phyloP scores from a whole-genome alignment of 805 yeast species.

The Brettanomyces sp. region DNA sequence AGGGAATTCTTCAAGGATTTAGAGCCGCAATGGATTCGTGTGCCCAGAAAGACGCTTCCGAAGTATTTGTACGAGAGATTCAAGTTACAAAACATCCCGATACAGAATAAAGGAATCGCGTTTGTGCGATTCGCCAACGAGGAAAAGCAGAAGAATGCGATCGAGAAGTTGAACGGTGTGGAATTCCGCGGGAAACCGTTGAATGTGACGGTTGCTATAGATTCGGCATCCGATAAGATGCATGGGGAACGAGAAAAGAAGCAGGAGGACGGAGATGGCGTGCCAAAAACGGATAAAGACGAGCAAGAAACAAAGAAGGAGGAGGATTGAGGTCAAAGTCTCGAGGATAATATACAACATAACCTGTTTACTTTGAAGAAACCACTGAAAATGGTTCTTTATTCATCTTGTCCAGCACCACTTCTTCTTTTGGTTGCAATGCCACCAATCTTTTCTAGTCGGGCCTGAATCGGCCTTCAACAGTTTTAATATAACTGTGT shows the following conservation, averaged over 20 bases:
- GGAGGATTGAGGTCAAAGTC: too few relatives aligned
- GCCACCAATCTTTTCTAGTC: too few relatives aligned
- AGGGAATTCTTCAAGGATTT: constrained; percentile 36
- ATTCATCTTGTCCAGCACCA: background rate
- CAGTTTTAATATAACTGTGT: too few relatives aligned
- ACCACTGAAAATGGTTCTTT: background rate
- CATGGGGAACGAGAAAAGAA: background rate
- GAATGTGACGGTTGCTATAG: constrained; percentile 66
- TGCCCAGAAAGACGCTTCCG: constrained; percentile 46
- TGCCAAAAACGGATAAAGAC: background rate
- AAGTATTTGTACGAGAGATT: constrained; percentile 32
- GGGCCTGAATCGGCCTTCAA: too few relatives aligned
- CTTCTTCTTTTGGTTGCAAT: too few relatives aligned
- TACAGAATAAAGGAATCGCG: constrained; percentile 56
- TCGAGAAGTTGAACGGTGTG: constrained; percentile 58
- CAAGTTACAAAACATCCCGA: constrained; percentile 34
- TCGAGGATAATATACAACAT: too few relatives aligned
- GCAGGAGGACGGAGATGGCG: background rate
- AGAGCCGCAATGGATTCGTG: constrained; percentile 48
- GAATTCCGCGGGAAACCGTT: constrained; percentile 57
- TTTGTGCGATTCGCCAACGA: constrained; percentile 44
- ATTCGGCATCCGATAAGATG: constrained; percentile 23
- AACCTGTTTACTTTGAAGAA: background rate
- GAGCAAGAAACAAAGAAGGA: background rate
- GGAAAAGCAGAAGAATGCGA: constrained; percentile 37